phyloP scores from a whole-genome alignment of 768 basidiomycete genomes.

The Lactifluus rugatus region DNA sequence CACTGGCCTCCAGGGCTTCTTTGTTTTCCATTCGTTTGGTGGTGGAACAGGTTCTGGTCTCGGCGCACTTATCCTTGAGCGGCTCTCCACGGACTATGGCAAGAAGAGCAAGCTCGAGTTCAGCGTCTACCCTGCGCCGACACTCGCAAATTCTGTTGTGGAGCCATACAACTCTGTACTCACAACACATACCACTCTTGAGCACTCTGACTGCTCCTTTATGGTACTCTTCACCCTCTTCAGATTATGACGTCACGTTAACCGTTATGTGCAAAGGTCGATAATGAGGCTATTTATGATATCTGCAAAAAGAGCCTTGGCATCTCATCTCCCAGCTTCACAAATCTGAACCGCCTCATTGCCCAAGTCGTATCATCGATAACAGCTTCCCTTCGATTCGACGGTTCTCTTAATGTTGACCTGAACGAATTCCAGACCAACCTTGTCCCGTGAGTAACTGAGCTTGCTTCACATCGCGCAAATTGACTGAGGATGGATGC shows the following conservation, averaged over 20 bases:
- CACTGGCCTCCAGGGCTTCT: slow-evolving; percentile 97
- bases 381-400: slow-evolving; percentile 47
- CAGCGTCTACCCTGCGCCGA: slow-evolving; percentile 93
- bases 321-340: slow-evolving; percentile 49
- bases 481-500: background rate
- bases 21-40: slow-evolving; percentile 99
- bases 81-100: slow-evolving; percentile 96
- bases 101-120: slow-evolving; percentile 99
- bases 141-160: slow-evolving; percentile 90
- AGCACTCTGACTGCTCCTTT: slow-evolving; percentile 99
- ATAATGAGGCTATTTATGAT: slow-evolving; percentile 64
- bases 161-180: slow-evolving; percentile 98
- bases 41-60: slow-evolving; percentile 99
- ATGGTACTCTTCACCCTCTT: slow-evolving; percentile 48
- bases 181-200: slow-evolving; percentile 97
- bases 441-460: slow-evolving; percentile 41
- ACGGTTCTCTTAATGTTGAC: slow-evolving; percentile 58
- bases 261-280: slow-evolving; percentile 25
- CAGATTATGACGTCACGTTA: background rate
- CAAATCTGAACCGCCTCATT: slow-evolving; percentile 57
- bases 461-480: slow-evolving; percentile 9
- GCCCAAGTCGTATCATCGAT: slow-evolving; percentile 49
- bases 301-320: slow-evolving; percentile 51
- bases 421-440: slow-evolving; percentile 67
- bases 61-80: slow-evolving; percentile 93